phyloP scores from a whole-genome alignment of 208 protist species.

The Lotmaria passim region DNA sequence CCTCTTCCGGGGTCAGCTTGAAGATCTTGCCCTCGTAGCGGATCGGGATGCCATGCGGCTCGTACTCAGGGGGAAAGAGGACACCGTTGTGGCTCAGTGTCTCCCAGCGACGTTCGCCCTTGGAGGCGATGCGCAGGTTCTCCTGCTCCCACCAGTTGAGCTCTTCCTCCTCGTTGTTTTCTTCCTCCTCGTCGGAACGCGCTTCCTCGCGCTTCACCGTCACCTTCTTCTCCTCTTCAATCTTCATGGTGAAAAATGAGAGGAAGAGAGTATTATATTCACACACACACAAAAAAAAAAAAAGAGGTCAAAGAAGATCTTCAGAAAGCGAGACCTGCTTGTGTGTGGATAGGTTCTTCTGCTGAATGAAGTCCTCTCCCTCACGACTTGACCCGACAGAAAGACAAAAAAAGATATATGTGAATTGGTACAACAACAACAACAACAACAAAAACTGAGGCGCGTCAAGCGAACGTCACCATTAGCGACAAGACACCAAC shows the following conservation, averaged over 20 bases:
- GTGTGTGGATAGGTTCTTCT: too few species aligned
- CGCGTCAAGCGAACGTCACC: too few species aligned
- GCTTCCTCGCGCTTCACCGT: constrained; percentile 38
- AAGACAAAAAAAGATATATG: too few species aligned
- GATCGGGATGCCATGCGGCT: constrained; percentile 96
- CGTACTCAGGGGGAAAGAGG: constrained; percentile 97
- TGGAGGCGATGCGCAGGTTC: constrained; percentile 62
- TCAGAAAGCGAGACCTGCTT: too few species aligned
- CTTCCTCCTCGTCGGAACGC: constrained; percentile 54
- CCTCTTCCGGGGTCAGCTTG: constrained; percentile 93
- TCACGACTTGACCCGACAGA: too few species aligned
- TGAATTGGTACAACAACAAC: too few species aligned
- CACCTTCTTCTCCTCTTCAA: constrained; percentile 37
- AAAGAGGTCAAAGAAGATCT: neutral
- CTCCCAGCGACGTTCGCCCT: constrained; percentile 92
- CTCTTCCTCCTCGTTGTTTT: constrained; percentile 59
- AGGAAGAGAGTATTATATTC: neutral
- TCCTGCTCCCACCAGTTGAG: constrained; percentile 90
- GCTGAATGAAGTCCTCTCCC: too few species aligned
- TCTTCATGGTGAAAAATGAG: constrained; percentile 32
- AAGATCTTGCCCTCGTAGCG: constrained; percentile 94
- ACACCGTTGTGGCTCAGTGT: constrained; percentile 97
- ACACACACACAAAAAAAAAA: constrained; percentile 20
- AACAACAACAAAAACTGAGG: too few species aligned
- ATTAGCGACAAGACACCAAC: too few species aligned